phyloP scores from a whole-genome alignment of 1,284 basidiomycete species.

The Volvariella volvacea region DNA sequence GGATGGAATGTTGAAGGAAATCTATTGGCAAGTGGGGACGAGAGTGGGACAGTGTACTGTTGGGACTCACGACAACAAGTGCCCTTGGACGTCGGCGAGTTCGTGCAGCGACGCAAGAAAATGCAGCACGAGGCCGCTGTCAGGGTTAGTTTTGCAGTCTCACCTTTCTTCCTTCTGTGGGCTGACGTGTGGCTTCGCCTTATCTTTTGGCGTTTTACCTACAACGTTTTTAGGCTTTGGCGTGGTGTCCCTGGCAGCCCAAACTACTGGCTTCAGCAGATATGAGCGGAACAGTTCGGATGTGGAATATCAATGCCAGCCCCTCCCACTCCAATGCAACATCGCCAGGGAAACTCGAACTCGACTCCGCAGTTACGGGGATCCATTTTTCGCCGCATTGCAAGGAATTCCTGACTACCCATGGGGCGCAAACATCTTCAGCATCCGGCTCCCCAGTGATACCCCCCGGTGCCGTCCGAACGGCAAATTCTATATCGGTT shows the following conservation, averaged over 20 bases:
- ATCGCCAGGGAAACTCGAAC: constrained; percentile 52
- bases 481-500: constrained; percentile 46
- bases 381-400: constrained; percentile 82
- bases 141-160: constrained; percentile 36
- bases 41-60: constrained; percentile 41
- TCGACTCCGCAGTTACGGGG: constrained; percentile 70
- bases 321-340: constrained; percentile 43
- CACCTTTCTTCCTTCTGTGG: not conserved
- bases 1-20: constrained; percentile 44
- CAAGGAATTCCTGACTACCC: constrained; percentile 85
- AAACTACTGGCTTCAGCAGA: constrained; percentile 85
- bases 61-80: constrained; percentile 44
- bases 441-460: constrained; percentile 6
- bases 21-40: constrained; percentile 47
- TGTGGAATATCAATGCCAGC: constrained; percentile 58
- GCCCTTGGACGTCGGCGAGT: constrained; percentile 49
- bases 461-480: constrained; percentile 6
- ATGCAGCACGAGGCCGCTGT: constrained; percentile 51
- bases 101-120: constrained; percentile 44
- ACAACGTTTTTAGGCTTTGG: constrained; percentile 55
- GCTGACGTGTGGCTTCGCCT: constrained; percentile 8
- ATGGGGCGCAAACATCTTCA: constrained; percentile 36
- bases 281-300: constrained; percentile 72
- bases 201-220: constrained; percentile 2
- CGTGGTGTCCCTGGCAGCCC: constrained; percentile 90